Evolutionary conservation across 148 eudicot genomes (phyloP).

Genomic region (Diospyros kaki): DNA sequence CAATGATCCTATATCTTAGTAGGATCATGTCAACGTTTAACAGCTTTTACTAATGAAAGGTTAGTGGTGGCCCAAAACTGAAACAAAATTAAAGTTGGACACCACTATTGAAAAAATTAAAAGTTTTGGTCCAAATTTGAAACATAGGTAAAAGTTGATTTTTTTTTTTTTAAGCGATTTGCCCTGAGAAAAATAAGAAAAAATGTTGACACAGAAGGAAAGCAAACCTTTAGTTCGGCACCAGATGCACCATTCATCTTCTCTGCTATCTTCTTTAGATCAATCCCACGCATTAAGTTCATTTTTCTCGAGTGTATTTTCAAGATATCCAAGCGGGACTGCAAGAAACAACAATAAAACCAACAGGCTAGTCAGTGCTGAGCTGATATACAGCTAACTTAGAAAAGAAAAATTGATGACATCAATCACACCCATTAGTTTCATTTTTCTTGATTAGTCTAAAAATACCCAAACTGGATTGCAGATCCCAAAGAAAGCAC

Average conservation of each 20-base stretch:
- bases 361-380: not conserved
- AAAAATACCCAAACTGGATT: not conserved
- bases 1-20: too few relatives aligned
- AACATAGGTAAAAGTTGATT: too few relatives aligned
- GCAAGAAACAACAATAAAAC: constrained; percentile 13
- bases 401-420: not conserved
- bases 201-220: not conserved
- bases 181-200: not conserved
- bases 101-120: too few relatives aligned
- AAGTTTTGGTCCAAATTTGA: too few relatives aligned
- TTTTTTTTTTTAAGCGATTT: too few relatives aligned
- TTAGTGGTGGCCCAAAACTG: too few relatives aligned
- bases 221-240: not conserved
- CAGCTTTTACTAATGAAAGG: too few relatives aligned
- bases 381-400: not conserved
- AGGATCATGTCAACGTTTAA: too few relatives aligned
- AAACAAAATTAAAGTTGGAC: too few relatives aligned
- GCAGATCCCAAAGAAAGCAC: not conserved
- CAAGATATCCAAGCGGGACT: constrained; percentile 63
- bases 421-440: not conserved
- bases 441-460: not conserved
- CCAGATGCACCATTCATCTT: constrained; percentile 45
- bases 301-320: constrained; percentile 69
- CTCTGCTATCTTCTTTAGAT: constrained; percentile 58
- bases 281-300: constrained; percentile 70